Conservation (phyloP, 345 rosid genomes). For the Turritis glabra region DNA sequence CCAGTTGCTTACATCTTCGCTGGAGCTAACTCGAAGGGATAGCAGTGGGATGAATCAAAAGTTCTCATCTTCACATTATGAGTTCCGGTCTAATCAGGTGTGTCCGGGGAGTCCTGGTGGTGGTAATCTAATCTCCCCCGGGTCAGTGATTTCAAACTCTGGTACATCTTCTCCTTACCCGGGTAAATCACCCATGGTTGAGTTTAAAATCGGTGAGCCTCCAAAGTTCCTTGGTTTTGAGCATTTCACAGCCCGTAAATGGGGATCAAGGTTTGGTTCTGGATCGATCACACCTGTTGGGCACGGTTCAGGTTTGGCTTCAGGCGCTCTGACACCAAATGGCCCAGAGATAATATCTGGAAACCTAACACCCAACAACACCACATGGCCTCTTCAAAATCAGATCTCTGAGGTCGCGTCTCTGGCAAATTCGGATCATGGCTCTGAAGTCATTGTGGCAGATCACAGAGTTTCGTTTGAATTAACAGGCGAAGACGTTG, state of each 20-base stretch:
- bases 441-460: constrained; percentile 39
- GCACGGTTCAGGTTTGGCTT: constrained; percentile 71
- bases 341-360: constrained; percentile 70
- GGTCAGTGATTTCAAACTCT: constrained; percentile 73
- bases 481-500: constrained; percentile 94
- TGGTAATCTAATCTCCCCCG: constrained; percentile 76
- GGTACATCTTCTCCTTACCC: constrained; percentile 92
- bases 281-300: constrained; percentile 86
- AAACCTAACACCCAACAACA: constrained; percentile 60
- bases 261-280: constrained; percentile 90
- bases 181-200: constrained; percentile 60
- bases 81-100: constrained; percentile 57
- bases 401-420: constrained; percentile 55
- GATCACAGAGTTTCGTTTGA: constrained; percentile 90
- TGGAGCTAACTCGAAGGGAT: constrained; percentile 76
- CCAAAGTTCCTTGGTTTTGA: constrained; percentile 68
- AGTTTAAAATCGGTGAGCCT: constrained; percentile 63
- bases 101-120: constrained; percentile 87
- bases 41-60: constrained; percentile 57
- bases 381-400: constrained; percentile 46
- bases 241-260: constrained; percentile 65
- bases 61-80: constrained; percentile 65
- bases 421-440: constrained; percentile 49
- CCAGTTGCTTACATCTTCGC: constrained; percentile 78
- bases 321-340: constrained; percentile 77